Conservation (phyloP, 1,284 basidiomycete genomes). For the Ustilago loliicola region DNA sequence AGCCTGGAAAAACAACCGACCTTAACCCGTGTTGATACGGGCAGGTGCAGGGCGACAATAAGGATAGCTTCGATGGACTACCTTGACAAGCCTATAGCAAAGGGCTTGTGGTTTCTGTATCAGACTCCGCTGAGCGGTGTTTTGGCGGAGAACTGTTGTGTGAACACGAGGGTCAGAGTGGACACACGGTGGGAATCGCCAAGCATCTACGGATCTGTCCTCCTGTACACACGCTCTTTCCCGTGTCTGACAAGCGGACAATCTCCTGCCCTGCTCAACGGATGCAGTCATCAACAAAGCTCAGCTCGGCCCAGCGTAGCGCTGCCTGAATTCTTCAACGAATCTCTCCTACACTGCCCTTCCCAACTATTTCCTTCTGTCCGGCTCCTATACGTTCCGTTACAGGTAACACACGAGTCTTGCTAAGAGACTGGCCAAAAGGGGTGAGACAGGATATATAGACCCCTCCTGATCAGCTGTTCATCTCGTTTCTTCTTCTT, state of each 20-base stretch:
- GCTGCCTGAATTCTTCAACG: neutral
- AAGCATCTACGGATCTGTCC: neutral
- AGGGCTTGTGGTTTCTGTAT: neutral
- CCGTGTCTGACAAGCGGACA: constrained; percentile 13
- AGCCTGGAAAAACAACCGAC: neutral
- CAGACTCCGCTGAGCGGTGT: constrained; percentile 15
- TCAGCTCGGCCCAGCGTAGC: constrained; percentile 2
- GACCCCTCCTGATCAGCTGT: constrained; percentile 3
- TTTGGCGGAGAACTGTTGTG: constrained; percentile 7
- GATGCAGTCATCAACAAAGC: neutral
- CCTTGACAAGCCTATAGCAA: neutral
- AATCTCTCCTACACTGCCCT: neutral
- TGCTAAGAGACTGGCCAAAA: neutral
- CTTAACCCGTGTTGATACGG: neutral
- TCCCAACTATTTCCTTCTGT: neutral
- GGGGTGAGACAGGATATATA: constrained; percentile 28
- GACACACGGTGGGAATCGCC: neutral
- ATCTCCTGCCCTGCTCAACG: neutral
- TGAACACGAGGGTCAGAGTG: constrained; percentile 1
- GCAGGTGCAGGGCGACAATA: neutral
- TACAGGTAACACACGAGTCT: neutral
- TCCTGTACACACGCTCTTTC: constrained; percentile 5
- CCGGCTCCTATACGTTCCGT: neutral
- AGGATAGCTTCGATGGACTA: neutral
- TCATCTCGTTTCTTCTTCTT: constrained; percentile 6